A percentile compares a stretch with the other conserved stretches of the same genome.
Evolutionary conservation across 257 asterid species (phyloP).

Genomic region (Penstemon davidsonii): DNA sequence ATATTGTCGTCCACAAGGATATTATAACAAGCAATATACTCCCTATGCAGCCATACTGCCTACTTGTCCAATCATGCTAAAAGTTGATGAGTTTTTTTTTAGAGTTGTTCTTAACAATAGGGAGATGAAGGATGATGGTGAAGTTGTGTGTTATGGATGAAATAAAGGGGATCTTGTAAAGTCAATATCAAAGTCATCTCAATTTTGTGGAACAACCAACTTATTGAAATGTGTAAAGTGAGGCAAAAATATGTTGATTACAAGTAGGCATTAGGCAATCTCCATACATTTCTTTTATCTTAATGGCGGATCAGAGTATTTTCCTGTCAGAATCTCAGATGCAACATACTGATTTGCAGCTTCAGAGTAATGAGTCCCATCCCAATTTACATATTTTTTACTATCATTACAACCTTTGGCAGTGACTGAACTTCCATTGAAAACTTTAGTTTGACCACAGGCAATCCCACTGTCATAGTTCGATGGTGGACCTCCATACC

Average conservation of each 20-base stretch:
- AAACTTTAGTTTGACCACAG: constrained; percentile 72
- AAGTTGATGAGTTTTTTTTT: constrained; percentile 54
- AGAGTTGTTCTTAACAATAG: constrained; percentile 33
- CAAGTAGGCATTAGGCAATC: too few species aligned
- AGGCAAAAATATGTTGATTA: too few species aligned
- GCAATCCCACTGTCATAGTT: constrained; percentile 70
- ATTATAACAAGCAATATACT: too few species aligned
- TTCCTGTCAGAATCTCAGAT: constrained; percentile 76
- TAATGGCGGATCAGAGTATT: constrained; percentile 74
- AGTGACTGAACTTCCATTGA: constrained; percentile 67
- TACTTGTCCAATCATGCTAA: too few species aligned
- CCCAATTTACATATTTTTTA: constrained; percentile 78
- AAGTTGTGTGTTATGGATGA: constrained; percentile 40
- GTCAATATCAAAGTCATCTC: constrained; percentile 38
- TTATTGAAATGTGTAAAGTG: too few species aligned
- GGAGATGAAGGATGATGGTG: constrained; percentile 54
- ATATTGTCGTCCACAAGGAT: too few species aligned
- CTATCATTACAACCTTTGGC: constrained; percentile 77
- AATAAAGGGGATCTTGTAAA: too few species aligned
- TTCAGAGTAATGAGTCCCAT: constrained; percentile 87
- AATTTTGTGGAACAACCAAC: constrained; percentile 10
- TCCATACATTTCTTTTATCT: too few species aligned
- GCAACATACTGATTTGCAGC: constrained; percentile 81
- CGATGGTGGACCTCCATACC: constrained; percentile 85
- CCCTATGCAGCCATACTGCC: too few species aligned